A percentile compares a stretch with the other conserved stretches of the same genome.
These are phyloP conservation scores for Aphanomyces astaci DNA, from an alignment of 352 stramenopile genomes.

Conservation along the genomic window DNA sequence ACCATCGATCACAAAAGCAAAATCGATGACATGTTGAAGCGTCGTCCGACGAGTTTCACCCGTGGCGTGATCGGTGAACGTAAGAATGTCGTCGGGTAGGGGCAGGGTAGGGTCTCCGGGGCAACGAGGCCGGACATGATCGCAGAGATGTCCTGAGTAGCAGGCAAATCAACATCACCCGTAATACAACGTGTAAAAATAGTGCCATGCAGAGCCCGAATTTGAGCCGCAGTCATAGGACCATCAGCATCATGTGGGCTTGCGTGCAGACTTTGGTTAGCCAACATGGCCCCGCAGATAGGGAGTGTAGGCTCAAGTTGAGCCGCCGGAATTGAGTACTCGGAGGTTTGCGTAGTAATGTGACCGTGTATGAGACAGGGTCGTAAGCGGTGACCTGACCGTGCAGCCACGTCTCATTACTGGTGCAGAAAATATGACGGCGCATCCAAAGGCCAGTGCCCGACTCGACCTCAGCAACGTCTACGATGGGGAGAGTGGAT, in stretches of 20 bases:
- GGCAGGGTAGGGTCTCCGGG: too few relatives aligned
- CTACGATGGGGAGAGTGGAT: neutral
- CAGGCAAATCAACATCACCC: too few relatives aligned
- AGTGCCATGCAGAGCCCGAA: neutral
- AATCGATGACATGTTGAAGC: too few relatives aligned
- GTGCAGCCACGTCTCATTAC: neutral
- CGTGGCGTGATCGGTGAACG: too few relatives aligned
- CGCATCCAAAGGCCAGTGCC: neutral
- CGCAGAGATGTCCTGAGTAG: too few relatives aligned
- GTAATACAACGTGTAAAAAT: neutral
- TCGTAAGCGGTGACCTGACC: neutral
- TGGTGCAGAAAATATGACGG: neutral
- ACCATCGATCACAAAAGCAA: too few relatives aligned
- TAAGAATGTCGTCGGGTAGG: too few relatives aligned
- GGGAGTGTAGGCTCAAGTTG: neutral
- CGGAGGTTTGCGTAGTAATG: neutral
- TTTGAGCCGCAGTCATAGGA: neutral
- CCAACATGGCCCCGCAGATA: neutral
- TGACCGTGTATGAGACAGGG: neutral
- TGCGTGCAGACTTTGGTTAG: neutral
- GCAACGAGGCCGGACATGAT: too few relatives aligned
- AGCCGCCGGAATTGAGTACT: neutral
- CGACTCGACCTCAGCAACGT: neutral
- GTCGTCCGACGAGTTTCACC: too few relatives aligned
- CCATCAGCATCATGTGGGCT: neutral